phyloP scores from a whole-genome alignment of 495 filamentous ascomycete genomes.

The Friedmanniomyces simplex region DNA sequence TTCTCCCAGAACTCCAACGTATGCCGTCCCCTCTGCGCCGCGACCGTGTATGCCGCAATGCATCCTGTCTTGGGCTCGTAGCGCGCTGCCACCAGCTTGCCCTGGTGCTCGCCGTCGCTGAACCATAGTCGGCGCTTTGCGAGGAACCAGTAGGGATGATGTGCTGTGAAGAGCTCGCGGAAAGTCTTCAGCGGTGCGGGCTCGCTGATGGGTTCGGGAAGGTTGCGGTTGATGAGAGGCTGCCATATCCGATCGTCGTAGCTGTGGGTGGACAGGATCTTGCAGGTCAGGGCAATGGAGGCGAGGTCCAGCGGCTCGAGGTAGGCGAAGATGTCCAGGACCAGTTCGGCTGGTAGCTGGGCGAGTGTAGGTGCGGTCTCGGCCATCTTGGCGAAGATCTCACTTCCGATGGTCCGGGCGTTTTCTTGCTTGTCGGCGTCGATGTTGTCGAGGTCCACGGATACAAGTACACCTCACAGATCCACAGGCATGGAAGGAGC shows the following conservation, averaged over 20 bases:
- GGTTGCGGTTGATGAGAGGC: slow-evolving; percentile 24
- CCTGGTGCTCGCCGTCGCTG: slow-evolving; percentile 55
- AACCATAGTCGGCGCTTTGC: slow-evolving; percentile 76
- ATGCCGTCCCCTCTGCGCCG: slow-evolving; percentile 47
- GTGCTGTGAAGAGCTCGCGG: slow-evolving; percentile 54
- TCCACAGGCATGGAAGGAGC: not conserved
- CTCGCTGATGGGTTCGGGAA: slow-evolving; percentile 11
- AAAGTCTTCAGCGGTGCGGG: slow-evolving; percentile 18
- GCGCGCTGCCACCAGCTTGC: slow-evolving; percentile 59
- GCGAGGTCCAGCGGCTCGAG: slow-evolving; percentile 22
- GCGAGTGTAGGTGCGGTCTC: slow-evolving; percentile 6
- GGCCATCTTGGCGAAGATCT: not conserved
- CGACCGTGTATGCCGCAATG: slow-evolving; percentile 72
- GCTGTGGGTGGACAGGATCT: slow-evolving; percentile 18
- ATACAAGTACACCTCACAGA: not conserved
- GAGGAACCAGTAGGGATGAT: slow-evolving; percentile 79
- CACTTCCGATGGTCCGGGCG: not conserved
- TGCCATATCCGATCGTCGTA: slow-evolving; percentile 28
- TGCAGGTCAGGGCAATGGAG: slow-evolving; percentile 22
- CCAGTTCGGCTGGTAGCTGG: slow-evolving; percentile 24
- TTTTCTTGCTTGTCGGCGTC: not conserved
- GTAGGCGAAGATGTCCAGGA: slow-evolving; percentile 22
- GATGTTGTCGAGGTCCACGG: not conserved
- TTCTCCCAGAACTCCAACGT: slow-evolving; percentile 51
- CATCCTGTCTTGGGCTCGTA: slow-evolving; percentile 62